These are phyloP conservation scores for Pleurotus tuber-regium DNA, from an alignment of 768 basidiomycete genomes.

Conservation along the genomic window DNA sequence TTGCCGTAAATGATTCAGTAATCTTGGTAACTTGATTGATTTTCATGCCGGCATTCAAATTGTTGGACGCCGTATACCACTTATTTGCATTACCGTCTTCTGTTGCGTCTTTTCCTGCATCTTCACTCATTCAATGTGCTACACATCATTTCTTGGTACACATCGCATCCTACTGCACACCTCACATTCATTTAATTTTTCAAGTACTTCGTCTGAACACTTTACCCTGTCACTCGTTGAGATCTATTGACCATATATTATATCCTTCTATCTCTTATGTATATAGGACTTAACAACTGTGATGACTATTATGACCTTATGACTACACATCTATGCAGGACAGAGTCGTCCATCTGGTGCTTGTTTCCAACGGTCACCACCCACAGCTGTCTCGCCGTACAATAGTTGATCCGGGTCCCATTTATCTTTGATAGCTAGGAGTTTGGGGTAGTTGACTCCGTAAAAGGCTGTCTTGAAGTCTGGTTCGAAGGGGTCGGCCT, in stretches of 20 bases:
- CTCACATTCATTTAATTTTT: background rate
- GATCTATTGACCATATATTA: background rate
- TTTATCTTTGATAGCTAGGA: slow-evolving; percentile 10
- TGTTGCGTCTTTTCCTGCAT: too few species aligned
- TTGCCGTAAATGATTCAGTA: background rate
- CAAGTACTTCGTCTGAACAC: background rate
- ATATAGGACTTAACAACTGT: background rate
- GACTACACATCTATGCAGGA: background rate
- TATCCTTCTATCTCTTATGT: background rate
- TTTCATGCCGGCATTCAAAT: background rate
- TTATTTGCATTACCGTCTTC: too few species aligned
- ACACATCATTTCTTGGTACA: background rate
- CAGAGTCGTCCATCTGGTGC: background rate
- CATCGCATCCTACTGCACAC: background rate
- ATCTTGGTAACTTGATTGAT: background rate
- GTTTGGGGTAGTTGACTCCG: slow-evolving; percentile 8
- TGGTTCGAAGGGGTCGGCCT: slow-evolving; percentile 8
- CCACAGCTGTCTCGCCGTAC: slow-evolving; percentile 6
- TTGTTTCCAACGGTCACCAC: slow-evolving; percentile 11
- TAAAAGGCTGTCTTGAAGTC: slow-evolving; percentile 12
- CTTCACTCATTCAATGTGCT: background rate
- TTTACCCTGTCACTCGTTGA: background rate
- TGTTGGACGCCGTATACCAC: background rate
- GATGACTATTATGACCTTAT: background rate
- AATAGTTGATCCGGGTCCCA: slow-evolving; percentile 10